These are phyloP conservation scores for Larix kaempferi DNA, from an alignment of 75 land plant genomes.

Conservation along the genomic window DNA sequence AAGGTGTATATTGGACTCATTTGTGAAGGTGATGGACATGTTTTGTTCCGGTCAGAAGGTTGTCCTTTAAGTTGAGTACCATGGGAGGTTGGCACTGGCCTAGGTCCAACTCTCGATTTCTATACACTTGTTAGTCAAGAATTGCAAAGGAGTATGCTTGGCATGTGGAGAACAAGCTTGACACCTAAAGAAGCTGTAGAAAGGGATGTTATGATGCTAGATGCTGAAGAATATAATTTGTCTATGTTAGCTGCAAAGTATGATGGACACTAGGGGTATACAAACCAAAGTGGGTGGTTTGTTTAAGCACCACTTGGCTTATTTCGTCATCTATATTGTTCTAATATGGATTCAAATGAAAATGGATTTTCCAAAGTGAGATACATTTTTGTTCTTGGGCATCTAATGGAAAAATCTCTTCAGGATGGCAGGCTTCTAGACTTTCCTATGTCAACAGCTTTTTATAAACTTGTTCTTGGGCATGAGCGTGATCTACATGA, in stretches of 20 bases:
- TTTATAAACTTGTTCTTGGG: conserved; percentile 72
- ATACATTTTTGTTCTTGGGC: conserved; percentile 60
- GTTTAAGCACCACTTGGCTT: conserved; percentile 56
- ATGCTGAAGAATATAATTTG: conserved; percentile 16
- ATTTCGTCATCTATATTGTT: conserved; percentile 91
- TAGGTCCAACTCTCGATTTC: too few relatives aligned
- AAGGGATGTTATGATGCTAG: conserved; percentile 36
- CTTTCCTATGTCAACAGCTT: conserved; percentile 64
- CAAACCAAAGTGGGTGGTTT: conserved; percentile 20
- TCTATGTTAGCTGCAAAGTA: conserved; percentile 8
- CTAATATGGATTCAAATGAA: conserved; percentile 48
- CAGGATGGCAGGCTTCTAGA: conserved; percentile 84
- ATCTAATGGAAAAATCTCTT: conserved; percentile 72
- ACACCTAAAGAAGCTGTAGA: too few relatives aligned
- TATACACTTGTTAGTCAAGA: too few relatives aligned
- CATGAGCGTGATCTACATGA: conserved; percentile 69
- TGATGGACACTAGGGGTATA: background rate
- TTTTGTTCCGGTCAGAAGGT: conserved; percentile 53
- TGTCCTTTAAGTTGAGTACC: too few relatives aligned
- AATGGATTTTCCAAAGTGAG: conserved; percentile 25
- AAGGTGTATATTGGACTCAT: conserved; percentile 65
- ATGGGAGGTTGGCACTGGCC: too few relatives aligned
- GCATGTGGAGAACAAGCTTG: conserved; percentile 75
- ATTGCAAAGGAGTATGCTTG: too few relatives aligned
- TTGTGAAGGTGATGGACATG: conserved; percentile 70